phyloP scores from a whole-genome alignment of 2,329 filamentous ascomycete genomes.

The Trichoderma sp. region DNA sequence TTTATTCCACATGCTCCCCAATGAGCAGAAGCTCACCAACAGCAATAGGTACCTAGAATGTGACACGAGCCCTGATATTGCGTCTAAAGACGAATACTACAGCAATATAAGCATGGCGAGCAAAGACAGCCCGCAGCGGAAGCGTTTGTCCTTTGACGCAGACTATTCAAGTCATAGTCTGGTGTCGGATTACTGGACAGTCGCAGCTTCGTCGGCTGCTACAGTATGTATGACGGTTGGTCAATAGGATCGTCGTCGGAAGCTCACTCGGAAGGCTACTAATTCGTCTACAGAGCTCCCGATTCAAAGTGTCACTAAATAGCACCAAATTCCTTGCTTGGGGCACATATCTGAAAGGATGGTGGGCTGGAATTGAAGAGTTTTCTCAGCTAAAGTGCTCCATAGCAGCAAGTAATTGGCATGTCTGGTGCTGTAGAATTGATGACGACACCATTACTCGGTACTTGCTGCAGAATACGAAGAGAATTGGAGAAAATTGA shows the following conservation, averaged over 20 bases:
- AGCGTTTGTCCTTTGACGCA: neutral
- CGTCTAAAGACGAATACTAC: neutral
- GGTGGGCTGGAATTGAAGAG: slow-evolving; percentile 6
- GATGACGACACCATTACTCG: slow-evolving; percentile 13
- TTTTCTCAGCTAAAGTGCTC: neutral
- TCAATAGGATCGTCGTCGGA: slow-evolving; percentile 7
- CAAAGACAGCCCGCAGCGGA: neutral
- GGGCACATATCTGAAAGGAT: neutral
- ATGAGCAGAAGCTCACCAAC: neutral
- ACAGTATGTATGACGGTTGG: neutral
- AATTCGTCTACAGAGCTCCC: neutral
- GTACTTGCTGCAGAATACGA: neutral
- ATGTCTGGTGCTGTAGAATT: neutral
- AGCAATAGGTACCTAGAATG: too few species aligned
- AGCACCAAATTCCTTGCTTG: neutral
- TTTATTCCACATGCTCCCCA: neutral
- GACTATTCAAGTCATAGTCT: neutral
- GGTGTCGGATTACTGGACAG: neutral
- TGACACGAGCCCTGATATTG: neutral
- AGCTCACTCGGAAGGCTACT: neutral
- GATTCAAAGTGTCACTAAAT: neutral
- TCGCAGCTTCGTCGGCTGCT: neutral
- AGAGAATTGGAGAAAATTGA: neutral
- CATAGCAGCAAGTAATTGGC: neutral
- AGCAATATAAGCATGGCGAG: neutral